Base-by-base conservation (phyloP, 495 filamentous ascomycete species). In the Podospora sp. region DNA sequence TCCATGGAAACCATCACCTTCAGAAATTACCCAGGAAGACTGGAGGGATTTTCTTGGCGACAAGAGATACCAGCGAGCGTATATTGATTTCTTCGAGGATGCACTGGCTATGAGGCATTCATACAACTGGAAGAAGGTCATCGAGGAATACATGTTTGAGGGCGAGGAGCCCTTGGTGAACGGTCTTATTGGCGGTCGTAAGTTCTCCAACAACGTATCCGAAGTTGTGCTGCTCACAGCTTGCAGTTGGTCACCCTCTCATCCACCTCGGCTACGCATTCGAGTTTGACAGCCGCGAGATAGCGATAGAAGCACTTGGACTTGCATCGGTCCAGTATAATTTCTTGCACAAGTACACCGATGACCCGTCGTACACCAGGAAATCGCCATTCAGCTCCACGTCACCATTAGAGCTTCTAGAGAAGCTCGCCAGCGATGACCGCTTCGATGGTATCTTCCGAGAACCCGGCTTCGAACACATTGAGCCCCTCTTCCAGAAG, bases 51-150 rank as follows among this genome's bases (percentile, higher is more conserved):
- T 86, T 76, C 75, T 98, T 21, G 92, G 93, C 46, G 83, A 91
- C 70, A 80, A 85, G 73, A 81, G 83, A 81, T 96, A 96, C 74
- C 91, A 99, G 74, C 84, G 96, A 29, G 93, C 94, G 4, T 97
- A 88, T 73, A 80, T 97, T 21, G 92, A 97, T 75, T 96, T 93
- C 71, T 97, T 95, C 72, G 94, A 97, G 73, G 94, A 97, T 75
- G 84, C 91, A 66, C 78, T 97, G 52, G 92, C 90, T 6, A 78
- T 87, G 71, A 84, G 84, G 29, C 82, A 88, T 62, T 83, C 85
- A 46, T 97, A 97, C 77, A 86, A 95, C 75, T 97, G 94, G 94
- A 92, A 90, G 73, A 77, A 80, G 46, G 86, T 96, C 6, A 81
- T 96, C 1, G 79, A 85, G 3, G 86, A 95, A 60, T 97, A 91